These are phyloP conservation scores for Monilinia fructigena DNA, from an alignment of 2,329 filamentous ascomycete genomes.

Conservation along the genomic window DNA sequence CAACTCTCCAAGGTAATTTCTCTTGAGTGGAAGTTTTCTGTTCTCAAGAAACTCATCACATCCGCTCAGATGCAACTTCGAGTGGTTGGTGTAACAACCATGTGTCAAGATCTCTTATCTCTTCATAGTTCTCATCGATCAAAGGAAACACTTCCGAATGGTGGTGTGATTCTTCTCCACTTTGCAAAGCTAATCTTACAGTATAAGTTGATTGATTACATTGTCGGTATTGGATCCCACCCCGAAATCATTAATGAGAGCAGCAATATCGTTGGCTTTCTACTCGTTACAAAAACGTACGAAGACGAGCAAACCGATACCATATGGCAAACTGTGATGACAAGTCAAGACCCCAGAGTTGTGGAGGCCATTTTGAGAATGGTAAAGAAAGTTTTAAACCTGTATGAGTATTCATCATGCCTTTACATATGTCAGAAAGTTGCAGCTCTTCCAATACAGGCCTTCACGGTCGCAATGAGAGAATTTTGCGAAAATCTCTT, in stretches of 20 bases:
- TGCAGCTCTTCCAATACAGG: conserved; percentile 58
- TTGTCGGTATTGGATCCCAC: conserved; percentile 87
- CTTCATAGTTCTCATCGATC: conserved; percentile 57
- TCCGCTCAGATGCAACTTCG: conserved; percentile 90
- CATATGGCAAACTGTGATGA: conserved; percentile 80
- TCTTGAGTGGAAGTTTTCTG: conserved; percentile 63
- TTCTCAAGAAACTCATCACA: conserved; percentile 69
- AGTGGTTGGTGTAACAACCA: conserved; percentile 70
- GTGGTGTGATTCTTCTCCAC: conserved; percentile 60
- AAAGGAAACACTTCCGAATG: conserved; percentile 39
- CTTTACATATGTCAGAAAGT: conserved; percentile 72
- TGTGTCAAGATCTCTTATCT: conserved; percentile 68
- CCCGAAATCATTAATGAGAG: conserved; percentile 83
- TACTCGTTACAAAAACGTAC: conserved; percentile 77
- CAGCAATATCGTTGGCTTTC: conserved; percentile 81
- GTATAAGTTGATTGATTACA: conserved; percentile 76
- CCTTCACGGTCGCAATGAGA: conserved; percentile 61
- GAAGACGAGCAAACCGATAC: conserved; percentile 69
- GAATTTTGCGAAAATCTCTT: conserved; percentile 60
- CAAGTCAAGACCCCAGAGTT: conserved; percentile 81
- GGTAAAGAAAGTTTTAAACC: conserved; percentile 49
- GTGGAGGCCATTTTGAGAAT: conserved; percentile 75
- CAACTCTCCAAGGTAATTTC: conserved; percentile 34
- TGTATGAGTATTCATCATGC: conserved; percentile 52
- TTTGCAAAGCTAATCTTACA: conserved; percentile 67